These are phyloP conservation scores for Prasinococcaceae sp. DNA, from an alignment of 139 green algal genomes.

Conservation along the genomic window DNA sequence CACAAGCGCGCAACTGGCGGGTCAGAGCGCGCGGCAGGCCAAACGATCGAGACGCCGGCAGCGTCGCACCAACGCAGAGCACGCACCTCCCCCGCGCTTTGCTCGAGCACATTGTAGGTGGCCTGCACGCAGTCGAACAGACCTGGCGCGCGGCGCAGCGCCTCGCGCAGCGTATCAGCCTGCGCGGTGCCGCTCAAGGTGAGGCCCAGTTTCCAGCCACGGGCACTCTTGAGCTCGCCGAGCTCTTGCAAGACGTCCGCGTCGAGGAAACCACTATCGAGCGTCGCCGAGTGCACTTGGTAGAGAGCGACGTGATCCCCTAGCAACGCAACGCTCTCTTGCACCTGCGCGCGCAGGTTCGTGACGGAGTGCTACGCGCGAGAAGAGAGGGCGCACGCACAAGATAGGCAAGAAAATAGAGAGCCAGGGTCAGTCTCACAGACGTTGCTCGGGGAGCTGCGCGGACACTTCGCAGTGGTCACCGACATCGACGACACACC, in stretches of 20 bases:
- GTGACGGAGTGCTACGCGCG: slow-evolving; percentile 28
- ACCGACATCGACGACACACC: too few relatives aligned
- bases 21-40: not conserved
- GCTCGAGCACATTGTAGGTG: slow-evolving; percentile 45
- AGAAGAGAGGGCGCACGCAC: too few relatives aligned
- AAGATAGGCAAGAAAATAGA: too few relatives aligned
- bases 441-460: too few relatives aligned
- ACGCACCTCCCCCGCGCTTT: slow-evolving; percentile 22
- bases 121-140: slow-evolving; percentile 43
- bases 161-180: slow-evolving; percentile 18
- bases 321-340: slow-evolving; percentile 17
- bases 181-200: slow-evolving; percentile 26
- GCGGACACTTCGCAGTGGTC: too few relatives aligned
- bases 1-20: not conserved
- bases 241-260: slow-evolving; percentile 29
- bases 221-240: slow-evolving; percentile 15
- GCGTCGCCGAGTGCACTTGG: slow-evolving; percentile 41
- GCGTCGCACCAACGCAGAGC: not conserved
- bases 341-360: slow-evolving; percentile 27
- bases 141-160: slow-evolving; percentile 5
- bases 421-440: too few relatives aligned
- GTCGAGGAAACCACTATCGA: slow-evolving; percentile 35
- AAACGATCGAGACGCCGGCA: not conserved
- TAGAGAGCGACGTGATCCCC: slow-evolving; percentile 31
- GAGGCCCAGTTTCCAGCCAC: slow-evolving; percentile 30